Base-by-base conservation (phyloP, 202 grass and related monocot genomes). In the Zizania palustris region DNA sequence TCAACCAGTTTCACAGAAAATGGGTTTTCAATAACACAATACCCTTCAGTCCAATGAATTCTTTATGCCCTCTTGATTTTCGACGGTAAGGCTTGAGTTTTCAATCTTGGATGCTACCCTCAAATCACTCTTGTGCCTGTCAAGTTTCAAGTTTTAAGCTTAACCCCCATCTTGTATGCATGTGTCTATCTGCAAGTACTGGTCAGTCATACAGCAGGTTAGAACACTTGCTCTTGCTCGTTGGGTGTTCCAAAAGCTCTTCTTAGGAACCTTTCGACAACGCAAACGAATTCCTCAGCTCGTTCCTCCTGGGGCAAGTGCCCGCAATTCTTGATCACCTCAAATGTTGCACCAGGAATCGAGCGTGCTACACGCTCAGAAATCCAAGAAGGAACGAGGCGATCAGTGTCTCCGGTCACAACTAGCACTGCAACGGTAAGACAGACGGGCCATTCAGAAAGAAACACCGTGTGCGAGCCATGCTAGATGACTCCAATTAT, bases 231-330 rank as follows among this genome's bases (percentile, higher is more conserved):
- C 36, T 58, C 60, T 65, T 84, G 79, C 21, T 74, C 67, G 56
- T 64, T 73, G 18, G 46, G 66, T 65, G 53, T 84, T 76, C 80
- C 80, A 68, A 90, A 92, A 28, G 76, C 54, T 67, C 58, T 87
- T 65, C 65, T 51, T 46, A 95, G 85, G 67, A 98, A 98, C 45
- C 64, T 78, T 49, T 85, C 82, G 13, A 98, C 18, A 5, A 90
- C 46, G 16, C 75, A 75, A 54, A 95, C 72, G 55, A 95, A 98
- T 74, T 95, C 91, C 77, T 92, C 85, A 21, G 80, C 82, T 75
- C 33, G 83, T 78, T 98, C 91, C 60, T 98, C 96, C 14, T 92
- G 95, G 16, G 96, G 96, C 46, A 98, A 87, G 69, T 98, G 91
- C 3, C 96, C 96, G 19, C 85, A 98, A 7, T 86, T 79, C 73